phyloP scores from a whole-genome alignment of 2,329 filamentous ascomycete genomes.

The Cladosporium sphaerospermum region DNA sequence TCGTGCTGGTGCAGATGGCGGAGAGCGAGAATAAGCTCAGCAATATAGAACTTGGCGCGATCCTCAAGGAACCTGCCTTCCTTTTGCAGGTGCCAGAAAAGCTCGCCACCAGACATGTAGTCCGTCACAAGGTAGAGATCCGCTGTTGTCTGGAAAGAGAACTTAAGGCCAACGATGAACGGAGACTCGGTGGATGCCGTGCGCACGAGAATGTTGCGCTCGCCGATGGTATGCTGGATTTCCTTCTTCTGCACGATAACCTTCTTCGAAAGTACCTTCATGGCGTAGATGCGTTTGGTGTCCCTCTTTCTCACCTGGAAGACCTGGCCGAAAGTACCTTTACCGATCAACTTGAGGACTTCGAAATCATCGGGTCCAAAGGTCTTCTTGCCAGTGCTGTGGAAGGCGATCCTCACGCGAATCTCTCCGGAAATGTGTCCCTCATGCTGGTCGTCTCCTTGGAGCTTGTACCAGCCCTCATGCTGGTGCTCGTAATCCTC shows the following conservation, averaged over 20 bases:
- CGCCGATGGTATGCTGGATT: slow-evolving; percentile 91
- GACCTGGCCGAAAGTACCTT: slow-evolving; percentile 96
- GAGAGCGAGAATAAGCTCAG: slow-evolving; percentile 89
- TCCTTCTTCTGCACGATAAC: slow-evolving; percentile 99
- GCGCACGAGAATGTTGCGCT: slow-evolving; percentile 92
- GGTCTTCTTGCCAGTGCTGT: slow-evolving; percentile 80
- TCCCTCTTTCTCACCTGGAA: slow-evolving; percentile 98
- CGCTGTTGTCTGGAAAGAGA: slow-evolving; percentile 95
- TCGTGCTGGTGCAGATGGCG: slow-evolving; percentile 95
- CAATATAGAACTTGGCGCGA: slow-evolving; percentile 97
- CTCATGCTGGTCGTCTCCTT: slow-evolving; percentile 63
- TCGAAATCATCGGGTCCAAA: slow-evolving; percentile 95
- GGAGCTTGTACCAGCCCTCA: slow-evolving; percentile 78
- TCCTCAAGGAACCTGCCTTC: slow-evolving; percentile 93
- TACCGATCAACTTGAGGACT: slow-evolving; percentile 91
- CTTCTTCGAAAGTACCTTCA: slow-evolving; percentile 99
- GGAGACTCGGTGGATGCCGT: slow-evolving; percentile 94
- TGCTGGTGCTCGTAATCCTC: slow-evolving; percentile 64
- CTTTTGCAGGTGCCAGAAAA: slow-evolving; percentile 98
- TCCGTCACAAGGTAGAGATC: slow-evolving; percentile 98
- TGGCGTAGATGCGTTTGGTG: slow-evolving; percentile 91
- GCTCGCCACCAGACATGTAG: slow-evolving; percentile 97
- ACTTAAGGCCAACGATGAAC: slow-evolving; percentile 96
- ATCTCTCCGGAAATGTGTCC: slow-evolving; percentile 72
- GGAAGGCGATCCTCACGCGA: slow-evolving; percentile 77